Conservation (phyloP, 1,284 basidiomycete species). For the Malassezia slooffiae region DNA sequence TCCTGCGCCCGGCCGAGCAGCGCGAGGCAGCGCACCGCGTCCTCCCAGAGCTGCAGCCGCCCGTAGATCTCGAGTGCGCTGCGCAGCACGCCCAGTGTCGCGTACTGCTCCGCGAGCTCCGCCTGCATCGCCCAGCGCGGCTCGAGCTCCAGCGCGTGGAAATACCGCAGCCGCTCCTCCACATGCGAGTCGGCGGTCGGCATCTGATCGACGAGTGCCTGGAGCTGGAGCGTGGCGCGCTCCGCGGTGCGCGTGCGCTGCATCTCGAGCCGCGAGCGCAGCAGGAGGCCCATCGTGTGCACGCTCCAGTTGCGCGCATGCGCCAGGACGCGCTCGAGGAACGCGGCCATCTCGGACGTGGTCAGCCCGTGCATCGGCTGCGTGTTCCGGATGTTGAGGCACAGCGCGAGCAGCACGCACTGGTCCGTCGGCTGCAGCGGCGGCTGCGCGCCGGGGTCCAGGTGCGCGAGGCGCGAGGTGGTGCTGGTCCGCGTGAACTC, state of each 20-base stretch:
- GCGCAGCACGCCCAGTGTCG: conserved; percentile 36
- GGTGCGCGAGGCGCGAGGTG: conserved; percentile 52
- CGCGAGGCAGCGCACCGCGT: conserved; percentile 40
- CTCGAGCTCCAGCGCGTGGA: conserved; percentile 38
- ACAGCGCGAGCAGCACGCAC: conserved; percentile 39
- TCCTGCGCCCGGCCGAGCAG: conserved; percentile 34
- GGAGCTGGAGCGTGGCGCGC: conserved; percentile 40
- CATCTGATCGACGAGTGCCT: conserved; percentile 46
- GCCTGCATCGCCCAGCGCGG: conserved; percentile 45
- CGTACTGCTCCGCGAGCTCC: conserved; percentile 37
- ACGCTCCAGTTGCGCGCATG: conserved; percentile 45
- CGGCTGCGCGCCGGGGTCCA: conserved; percentile 75
- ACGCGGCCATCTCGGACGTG: conserved; percentile 39
- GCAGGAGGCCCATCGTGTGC: conserved; percentile 43
- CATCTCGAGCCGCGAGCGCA: conserved; percentile 40
- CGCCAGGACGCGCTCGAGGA: conserved; percentile 33
- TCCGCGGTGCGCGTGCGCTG: conserved; percentile 40
- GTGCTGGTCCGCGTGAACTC: conserved; percentile 61
- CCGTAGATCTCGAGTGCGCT: conserved; percentile 43
- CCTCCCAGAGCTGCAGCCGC: conserved; percentile 42
- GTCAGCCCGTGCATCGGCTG: conserved; percentile 45
- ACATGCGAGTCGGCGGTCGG: conserved; percentile 44
- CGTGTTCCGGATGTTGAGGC: conserved; percentile 41
- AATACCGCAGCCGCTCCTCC: conserved; percentile 36
- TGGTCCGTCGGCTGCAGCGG: conserved; percentile 38